Conservation (phyloP, 2,329 filamentous ascomycete species). For the Myriosclerotinia curreyana region DNA sequence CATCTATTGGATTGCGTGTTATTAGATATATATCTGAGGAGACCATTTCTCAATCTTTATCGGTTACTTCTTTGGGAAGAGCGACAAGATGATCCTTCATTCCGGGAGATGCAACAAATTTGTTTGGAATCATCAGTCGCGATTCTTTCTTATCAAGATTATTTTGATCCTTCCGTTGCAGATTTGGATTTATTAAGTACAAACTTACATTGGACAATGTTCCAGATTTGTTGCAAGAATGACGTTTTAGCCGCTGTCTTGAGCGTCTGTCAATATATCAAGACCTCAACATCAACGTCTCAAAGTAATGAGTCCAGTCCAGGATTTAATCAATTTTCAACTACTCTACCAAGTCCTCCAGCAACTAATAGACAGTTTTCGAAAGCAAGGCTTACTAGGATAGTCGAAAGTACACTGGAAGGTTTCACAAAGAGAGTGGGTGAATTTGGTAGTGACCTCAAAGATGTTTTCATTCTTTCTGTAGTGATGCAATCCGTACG, state of each 20-base stretch:
- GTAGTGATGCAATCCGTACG: constrained; percentile 24
- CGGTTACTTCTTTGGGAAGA: constrained; percentile 16
- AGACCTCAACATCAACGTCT: not conserved
- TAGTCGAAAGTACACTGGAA: constrained; percentile 24
- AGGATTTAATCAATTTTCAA: not conserved
- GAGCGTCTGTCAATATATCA: constrained; percentile 21
- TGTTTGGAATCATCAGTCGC: constrained; percentile 24
- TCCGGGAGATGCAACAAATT: constrained; percentile 14
- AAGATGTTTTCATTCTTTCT: constrained; percentile 26
- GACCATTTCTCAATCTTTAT: constrained; percentile 24
- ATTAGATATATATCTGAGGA: constrained; percentile 23
- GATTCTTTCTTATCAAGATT: constrained; percentile 26
- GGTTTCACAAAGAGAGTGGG: constrained; percentile 24
- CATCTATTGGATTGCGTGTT: constrained; percentile 22
- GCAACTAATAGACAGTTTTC: constrained; percentile 23
- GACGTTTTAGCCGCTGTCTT: constrained; percentile 27
- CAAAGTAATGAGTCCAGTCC: constrained; percentile 13
- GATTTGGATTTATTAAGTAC: constrained; percentile 17
- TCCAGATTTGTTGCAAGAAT: constrained; percentile 28
- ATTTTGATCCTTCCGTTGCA: constrained; percentile 22
- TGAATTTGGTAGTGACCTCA: constrained; percentile 26
- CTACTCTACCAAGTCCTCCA: constrained; percentile 13
- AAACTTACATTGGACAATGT: constrained; percentile 23
- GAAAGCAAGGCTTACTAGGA: constrained; percentile 25
- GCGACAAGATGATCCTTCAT: constrained; percentile 14